Evolutionary conservation across 192 early-diverging fungal species (phyloP), one percentile per base, ranked within the genome.

Genomic region (Entomortierella parvispora): DNA sequence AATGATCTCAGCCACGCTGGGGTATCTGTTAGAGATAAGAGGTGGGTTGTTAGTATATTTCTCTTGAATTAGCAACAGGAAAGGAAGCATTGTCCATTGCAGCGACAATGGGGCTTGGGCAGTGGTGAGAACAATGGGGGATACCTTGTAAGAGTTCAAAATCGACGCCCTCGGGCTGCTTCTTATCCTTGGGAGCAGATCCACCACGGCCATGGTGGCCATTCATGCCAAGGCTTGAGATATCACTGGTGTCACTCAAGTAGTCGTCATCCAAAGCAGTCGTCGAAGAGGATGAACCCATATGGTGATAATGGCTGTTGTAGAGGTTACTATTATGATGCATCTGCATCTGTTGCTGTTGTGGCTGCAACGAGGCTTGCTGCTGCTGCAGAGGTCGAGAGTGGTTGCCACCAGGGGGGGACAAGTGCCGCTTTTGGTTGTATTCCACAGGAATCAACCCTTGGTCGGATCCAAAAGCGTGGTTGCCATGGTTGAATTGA

Each of bases 1-100:
- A 98, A 85, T 59, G 88, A 90, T 47, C 95, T 82, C 65, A 99
- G 86, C 97, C 97, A 99, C 47, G 88, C 87, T 11, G 96, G 94
- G 75, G 97, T 94, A 83, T 99, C 97, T 87, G 45, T 20, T 23
- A 57, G 34, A 50, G 28, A 58, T 23, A 14, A 44, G n/a, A 29
- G 25, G 51, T 26, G 22, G 15, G 4, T 8, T 17, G 12, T 20
- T 22, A 15, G 4, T 45, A 29, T 29, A 15, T 23, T 3, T n/a
- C 34, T 32, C 26, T 31, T 6, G 22, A 32, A 22, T 2, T 9
- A 67, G 22, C 17, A 45, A 34, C 26, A 33, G 25, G 20, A n/a
- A 29, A 69, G 26, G 7, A 54, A n/a, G 12, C 17, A 59, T 33
- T 37, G 12, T 20, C 9, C 17, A n/a, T 22, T 9, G 31, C 33